Evolutionary conservation across 257 asterid species (phyloP).

Genomic region (Nicotiana tomentosiformis): DNA sequence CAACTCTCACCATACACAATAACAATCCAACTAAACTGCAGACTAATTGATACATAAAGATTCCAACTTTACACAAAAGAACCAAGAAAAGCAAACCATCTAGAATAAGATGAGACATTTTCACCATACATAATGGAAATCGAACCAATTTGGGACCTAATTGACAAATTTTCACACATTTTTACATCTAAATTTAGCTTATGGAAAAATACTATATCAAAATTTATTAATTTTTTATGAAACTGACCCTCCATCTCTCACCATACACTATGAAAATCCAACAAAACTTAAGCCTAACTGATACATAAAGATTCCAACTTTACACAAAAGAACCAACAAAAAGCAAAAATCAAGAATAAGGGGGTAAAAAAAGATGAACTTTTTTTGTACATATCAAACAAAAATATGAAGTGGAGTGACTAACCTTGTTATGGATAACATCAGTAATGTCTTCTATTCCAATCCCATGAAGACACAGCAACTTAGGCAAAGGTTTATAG

Average conservation of each 20-base stretch:
- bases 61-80: neutral
- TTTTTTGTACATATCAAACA: neutral
- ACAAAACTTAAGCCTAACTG: neutral
- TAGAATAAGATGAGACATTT: no score
- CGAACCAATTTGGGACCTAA: neutral
- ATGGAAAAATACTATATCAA: neutral
- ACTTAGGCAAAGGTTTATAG: neutral
- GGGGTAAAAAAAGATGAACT: neutral
- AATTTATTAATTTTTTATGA: neutral
- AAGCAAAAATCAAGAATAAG: neutral
- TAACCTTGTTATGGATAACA: slow-evolving; percentile 6
- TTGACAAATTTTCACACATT: neutral
- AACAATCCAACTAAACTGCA: neutral
- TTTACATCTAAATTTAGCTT: no score
- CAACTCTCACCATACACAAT: neutral
- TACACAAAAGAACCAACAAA: neutral
- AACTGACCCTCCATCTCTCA: neutral
- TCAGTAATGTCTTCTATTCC: neutral
- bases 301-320: neutral
- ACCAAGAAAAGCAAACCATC: no score
- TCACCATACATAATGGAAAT: neutral
- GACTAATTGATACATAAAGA: neutral
- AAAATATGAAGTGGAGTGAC: neutral
- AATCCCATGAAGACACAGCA: neutral
- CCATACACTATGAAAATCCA: neutral